phyloP scores from a whole-genome alignment of 257 asterid genomes.

The Fraxinus pennsylvanica region DNA sequence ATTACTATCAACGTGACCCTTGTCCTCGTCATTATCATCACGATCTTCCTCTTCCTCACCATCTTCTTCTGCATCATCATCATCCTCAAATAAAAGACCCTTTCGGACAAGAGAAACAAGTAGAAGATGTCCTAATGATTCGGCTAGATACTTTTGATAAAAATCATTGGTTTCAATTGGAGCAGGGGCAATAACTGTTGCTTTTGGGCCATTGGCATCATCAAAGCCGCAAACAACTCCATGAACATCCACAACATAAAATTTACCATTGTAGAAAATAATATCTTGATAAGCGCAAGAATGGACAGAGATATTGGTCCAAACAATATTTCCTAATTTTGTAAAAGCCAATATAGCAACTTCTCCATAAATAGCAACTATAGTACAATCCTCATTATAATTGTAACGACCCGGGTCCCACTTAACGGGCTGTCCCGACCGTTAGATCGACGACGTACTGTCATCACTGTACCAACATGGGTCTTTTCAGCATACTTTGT shows the following conservation, averaged over 20 bases:
- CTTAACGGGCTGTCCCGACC: no score
- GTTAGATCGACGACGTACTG: no score
- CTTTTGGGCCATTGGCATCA: neutral
- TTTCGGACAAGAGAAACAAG: neutral
- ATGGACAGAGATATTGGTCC: neutral
- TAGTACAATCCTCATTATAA: neutral
- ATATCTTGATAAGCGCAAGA: neutral
- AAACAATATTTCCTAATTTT: neutral
- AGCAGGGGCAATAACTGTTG: neutral
- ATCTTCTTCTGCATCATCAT: no score
- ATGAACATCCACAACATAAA: neutral
- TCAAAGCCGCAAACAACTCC: neutral
- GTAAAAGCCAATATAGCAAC: neutral
- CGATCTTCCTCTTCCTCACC: no score
- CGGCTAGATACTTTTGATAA: neutral
- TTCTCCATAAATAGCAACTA: neutral
- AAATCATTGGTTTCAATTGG: neutral
- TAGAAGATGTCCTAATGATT: neutral
- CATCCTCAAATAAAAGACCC: neutral
- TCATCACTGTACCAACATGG: no score
- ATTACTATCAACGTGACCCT: no score
- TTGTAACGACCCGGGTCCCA: no score
- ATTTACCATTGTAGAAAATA: neutral
- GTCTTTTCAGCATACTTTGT: no score
- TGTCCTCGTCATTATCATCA: no score